Percentiles rank a stretch among this genome's conserved stretches.
Conservation (phyloP, 2,329 filamentous ascomycete genomes). For the Aspergillus sojae region DNA sequence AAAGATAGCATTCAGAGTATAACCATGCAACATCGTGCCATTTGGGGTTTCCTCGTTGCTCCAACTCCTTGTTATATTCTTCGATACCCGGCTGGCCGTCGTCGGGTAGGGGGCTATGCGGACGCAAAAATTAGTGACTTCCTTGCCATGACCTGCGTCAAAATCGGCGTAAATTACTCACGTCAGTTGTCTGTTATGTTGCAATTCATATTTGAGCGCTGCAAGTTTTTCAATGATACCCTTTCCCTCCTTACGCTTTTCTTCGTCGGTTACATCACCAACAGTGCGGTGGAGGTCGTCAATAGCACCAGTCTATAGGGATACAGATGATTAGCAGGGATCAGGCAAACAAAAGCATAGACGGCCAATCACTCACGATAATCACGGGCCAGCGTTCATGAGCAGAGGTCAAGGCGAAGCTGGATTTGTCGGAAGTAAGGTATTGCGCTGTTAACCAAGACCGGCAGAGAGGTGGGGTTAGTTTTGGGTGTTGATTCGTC, state of each 20-base stretch:
- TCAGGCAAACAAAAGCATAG: background rate
- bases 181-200: constrained; percentile 81
- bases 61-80: constrained; percentile 83
- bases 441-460: constrained; percentile 63
- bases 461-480: constrained; percentile 22
- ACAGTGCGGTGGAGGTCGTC: constrained; percentile 82
- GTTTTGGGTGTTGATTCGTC: background rate
- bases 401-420: constrained; percentile 84
- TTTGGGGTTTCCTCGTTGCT: constrained; percentile 69
- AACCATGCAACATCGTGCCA: constrained; percentile 92
- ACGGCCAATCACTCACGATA: constrained; percentile 61
- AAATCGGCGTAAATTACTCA: constrained; percentile 44
- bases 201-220: constrained; percentile 88
- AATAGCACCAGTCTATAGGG: constrained; percentile 77
- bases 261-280: constrained; percentile 52
- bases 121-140: constrained; percentile 5
- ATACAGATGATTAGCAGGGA: background rate
- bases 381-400: constrained; percentile 92
- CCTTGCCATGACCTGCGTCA: background rate
- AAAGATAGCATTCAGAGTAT: constrained; percentile 92
- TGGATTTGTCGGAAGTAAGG: constrained; percentile 77
- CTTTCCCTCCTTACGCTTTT: constrained; percentile 79
- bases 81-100: constrained; percentile 76
- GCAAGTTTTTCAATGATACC: constrained; percentile 77
- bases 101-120: constrained; percentile 67